Percentiles rank a stretch among this genome's conserved stretches.
Evolutionary conservation across 345 rosid species (phyloP).

Genomic region (Orychophragmus violaceus): DNA sequence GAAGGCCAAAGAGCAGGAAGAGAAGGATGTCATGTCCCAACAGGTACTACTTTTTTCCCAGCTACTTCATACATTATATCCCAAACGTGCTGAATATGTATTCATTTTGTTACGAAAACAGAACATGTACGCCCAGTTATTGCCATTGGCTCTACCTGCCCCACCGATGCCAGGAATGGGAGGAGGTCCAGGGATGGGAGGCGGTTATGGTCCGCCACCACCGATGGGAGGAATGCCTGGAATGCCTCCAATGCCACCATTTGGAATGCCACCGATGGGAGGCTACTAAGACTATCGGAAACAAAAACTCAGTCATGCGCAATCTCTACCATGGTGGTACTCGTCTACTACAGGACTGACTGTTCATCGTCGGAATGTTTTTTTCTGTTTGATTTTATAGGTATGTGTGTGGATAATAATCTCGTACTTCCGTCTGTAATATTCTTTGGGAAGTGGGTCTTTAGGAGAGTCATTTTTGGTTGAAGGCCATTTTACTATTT

Average conservation of each 20-base stretch:
- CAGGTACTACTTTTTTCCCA: constrained; percentile 48
- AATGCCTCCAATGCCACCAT: constrained; percentile 57
- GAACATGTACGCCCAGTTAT: constrained; percentile 91
- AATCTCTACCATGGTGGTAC: not conserved
- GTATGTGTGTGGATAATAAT: constrained; percentile 30
- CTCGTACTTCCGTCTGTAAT: constrained; percentile 22
- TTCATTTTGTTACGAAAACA: constrained; percentile 16
- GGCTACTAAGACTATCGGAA: constrained; percentile 34
- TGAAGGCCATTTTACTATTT: constrained; percentile 19
- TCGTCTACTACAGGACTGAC: not conserved
- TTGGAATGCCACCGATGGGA: constrained; percentile 64
- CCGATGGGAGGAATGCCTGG: constrained; percentile 66
- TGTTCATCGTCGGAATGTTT: constrained; percentile 1
- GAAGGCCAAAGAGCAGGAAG: constrained; percentile 73
- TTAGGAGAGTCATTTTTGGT: constrained; percentile 30
- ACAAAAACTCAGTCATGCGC: not conserved
- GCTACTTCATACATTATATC: not conserved
- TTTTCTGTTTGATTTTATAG: not conserved
- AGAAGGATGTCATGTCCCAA: constrained; percentile 76
- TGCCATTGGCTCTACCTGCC: constrained; percentile 90
- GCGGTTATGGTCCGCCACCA: constrained; percentile 40
- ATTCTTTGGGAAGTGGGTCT: constrained; percentile 14
- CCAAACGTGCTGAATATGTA: not conserved
- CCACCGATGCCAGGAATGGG: constrained; percentile 95
- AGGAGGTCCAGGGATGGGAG: constrained; percentile 31